Evolutionary conservation across 2,329 filamentous ascomycete species (phyloP).

Genomic region (Sporothrix variecibatus): DNA sequence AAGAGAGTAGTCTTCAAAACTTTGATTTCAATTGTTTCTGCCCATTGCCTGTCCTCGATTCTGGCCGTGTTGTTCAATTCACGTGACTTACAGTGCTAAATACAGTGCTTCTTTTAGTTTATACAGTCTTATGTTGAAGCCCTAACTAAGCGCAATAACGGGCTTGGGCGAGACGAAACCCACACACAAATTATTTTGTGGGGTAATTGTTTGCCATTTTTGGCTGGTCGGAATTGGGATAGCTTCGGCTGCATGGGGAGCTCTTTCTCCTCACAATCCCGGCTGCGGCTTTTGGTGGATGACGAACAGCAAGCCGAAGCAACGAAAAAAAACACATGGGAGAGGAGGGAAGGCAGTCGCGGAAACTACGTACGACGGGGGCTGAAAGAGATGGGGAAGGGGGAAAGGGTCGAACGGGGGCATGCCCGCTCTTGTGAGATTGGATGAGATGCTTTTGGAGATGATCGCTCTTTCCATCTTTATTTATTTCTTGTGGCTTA

Average conservation of each 20-base stretch:
- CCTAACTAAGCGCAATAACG: constrained; percentile 22
- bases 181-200: constrained; percentile 26
- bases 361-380: neutral
- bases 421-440: neutral
- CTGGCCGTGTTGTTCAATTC: neutral
- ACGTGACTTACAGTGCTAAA: constrained; percentile 4
- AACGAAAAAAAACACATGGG: constrained; percentile 3
- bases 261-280: neutral
- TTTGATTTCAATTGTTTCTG: neutral
- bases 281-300: neutral
- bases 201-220: constrained; percentile 11
- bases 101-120: neutral
- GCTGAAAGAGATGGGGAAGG: neutral
- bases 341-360: neutral
- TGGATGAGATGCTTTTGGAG: neutral
- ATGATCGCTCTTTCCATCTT: constrained; percentile 3
- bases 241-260: constrained; percentile 22
- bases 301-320: neutral
- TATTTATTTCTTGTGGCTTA: neutral
- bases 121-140: neutral
- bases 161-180: constrained; percentile 1
- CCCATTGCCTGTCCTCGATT: neutral
- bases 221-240: constrained; percentile 21
- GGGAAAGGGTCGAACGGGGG: neutral
- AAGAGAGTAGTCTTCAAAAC: too few species aligned